Evolutionary conservation across 2,329 filamentous ascomycete species (phyloP).

Genomic region (Sclerotinia subarctica): DNA sequence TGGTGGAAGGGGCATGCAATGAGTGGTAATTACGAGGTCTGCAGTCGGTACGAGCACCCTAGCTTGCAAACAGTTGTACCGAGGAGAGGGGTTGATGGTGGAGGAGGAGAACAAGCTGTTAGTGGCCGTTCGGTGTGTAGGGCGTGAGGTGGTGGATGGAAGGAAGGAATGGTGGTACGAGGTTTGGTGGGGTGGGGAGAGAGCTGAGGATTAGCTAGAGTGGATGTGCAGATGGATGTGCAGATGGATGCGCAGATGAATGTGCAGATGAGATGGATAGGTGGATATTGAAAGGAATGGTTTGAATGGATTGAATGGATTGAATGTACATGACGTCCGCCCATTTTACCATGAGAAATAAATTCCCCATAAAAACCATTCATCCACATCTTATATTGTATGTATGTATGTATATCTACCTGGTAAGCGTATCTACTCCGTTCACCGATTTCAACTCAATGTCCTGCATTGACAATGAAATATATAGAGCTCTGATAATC

Average conservation of each 20-base stretch:
- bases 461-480: neutral
- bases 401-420: too few species aligned
- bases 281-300: neutral
- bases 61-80: too few species aligned
- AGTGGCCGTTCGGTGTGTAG: neutral
- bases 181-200: neutral
- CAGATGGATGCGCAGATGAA: neutral
- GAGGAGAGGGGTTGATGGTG: too few species aligned
- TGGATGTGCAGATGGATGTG: neutral
- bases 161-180: neutral
- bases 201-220: neutral
- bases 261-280: neutral
- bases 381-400: neutral
- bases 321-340: too few species aligned
- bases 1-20: neutral
- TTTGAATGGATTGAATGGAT: neutral
- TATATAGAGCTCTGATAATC: conserved; percentile 2
- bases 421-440: neutral
- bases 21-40: neutral
- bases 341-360: neutral
- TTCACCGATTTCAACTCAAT: neutral
- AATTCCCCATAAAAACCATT: neutral
- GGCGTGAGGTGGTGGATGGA: neutral
- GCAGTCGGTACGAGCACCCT: neutral
- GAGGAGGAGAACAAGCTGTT: neutral